Conservation (phyloP, 2,329 filamentous ascomycete genomes). For the Rosellinia necatrix region DNA sequence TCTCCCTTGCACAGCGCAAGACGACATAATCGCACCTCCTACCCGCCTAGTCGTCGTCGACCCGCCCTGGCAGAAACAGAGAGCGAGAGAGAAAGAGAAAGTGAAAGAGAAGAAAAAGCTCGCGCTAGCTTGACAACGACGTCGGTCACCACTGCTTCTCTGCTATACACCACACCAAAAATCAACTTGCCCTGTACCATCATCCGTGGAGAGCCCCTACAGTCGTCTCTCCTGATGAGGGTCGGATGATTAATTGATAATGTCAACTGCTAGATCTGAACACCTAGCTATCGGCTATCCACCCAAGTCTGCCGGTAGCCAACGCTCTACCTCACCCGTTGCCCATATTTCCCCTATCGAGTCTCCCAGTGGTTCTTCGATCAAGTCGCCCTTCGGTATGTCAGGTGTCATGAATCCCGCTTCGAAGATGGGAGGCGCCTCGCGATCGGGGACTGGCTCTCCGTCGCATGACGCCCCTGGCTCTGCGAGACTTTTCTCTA, state of each 20-base stretch:
- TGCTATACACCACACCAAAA: slow-evolving; percentile 28
- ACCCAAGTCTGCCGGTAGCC: slow-evolving; percentile 66
- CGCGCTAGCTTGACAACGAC: slow-evolving; percentile 32
- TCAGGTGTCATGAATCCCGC: slow-evolving; percentile 64
- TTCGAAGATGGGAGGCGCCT: slow-evolving; percentile 62
- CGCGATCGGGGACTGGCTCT: slow-evolving; percentile 88
- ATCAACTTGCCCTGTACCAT: slow-evolving; percentile 34
- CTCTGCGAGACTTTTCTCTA: slow-evolving; percentile 78
- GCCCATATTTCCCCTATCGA: slow-evolving; percentile 75
- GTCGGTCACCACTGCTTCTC: slow-evolving; percentile 33
- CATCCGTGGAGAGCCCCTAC: slow-evolving; percentile 38
- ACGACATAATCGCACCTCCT: slow-evolving; percentile 34
- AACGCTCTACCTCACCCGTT: slow-evolving; percentile 79
- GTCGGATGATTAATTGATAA: slow-evolving; percentile 79
- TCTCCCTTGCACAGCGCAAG: slow-evolving; percentile 28
- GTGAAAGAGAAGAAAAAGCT: slow-evolving; percentile 26
- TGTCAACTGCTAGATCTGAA: slow-evolving; percentile 86
- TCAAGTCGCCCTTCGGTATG: slow-evolving; percentile 75
- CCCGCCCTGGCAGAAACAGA: slow-evolving; percentile 30
- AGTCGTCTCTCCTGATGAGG: slow-evolving; percentile 49
- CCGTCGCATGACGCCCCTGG: slow-evolving; percentile 87
- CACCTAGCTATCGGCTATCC: slow-evolving; percentile 85
- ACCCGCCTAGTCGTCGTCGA: slow-evolving; percentile 27
- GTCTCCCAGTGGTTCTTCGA: slow-evolving; percentile 61
- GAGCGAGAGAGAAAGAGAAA: no score